Conservation (phyloP, 208 protist genomes). For the Leishmania major region DNA sequence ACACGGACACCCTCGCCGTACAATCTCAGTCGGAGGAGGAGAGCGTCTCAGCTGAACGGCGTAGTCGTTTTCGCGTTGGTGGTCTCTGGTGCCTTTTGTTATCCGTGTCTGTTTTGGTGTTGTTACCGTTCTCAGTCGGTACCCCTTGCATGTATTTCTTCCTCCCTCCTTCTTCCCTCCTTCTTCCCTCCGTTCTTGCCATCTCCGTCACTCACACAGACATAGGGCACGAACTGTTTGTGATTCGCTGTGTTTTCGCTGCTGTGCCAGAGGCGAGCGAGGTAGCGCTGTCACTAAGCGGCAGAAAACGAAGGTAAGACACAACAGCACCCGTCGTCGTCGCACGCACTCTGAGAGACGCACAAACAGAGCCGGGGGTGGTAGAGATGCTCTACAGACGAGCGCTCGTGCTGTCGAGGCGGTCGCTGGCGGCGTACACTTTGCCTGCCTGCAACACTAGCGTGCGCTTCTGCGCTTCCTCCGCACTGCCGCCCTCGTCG, state of each 20-base stretch:
- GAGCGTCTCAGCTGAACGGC: not conserved
- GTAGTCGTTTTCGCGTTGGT: not conserved
- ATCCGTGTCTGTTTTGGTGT: not conserved
- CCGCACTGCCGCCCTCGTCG: slow-evolving; percentile 3
- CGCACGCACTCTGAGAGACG: not conserved
- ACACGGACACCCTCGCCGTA: not conserved
- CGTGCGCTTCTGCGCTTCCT: slow-evolving; percentile 31
- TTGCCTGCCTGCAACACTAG: slow-evolving; percentile 2
- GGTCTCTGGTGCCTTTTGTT: not conserved
- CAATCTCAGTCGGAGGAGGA: not conserved
- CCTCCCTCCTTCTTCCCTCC: too few relatives aligned
- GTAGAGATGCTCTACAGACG: slow-evolving; percentile 22
- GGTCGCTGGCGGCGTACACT: not conserved
- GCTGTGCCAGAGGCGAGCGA: not conserved
- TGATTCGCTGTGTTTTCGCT: not conserved
- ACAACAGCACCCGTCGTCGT: not conserved
- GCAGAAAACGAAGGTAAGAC: not conserved
- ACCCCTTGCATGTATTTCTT: not conserved
- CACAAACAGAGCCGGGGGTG: not conserved
- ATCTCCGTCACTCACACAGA: not conserved
- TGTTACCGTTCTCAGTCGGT: too few relatives aligned
- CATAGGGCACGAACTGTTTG: not conserved
- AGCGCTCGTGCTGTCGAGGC: slow-evolving; percentile 15
- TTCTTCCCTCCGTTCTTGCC: not conserved
- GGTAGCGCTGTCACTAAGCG: not conserved